phyloP scores from a whole-genome alignment of 441 rosid genomes.

The Erodium chrysanthum region DNA sequence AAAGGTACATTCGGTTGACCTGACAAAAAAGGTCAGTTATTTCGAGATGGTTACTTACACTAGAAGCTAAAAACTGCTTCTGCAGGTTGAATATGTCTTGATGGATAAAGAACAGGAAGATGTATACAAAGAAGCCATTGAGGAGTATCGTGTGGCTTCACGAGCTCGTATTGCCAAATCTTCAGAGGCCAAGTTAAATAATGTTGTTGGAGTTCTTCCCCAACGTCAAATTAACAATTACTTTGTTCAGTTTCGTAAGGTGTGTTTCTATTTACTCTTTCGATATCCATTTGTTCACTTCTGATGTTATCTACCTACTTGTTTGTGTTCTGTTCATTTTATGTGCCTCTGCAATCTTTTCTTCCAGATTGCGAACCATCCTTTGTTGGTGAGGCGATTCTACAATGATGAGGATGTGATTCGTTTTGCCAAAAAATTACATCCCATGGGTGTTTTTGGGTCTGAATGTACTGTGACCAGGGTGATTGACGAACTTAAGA shows the following conservation, averaged over 20 bases:
- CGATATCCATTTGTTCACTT: neutral
- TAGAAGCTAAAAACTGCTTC: slow-evolving; percentile 21
- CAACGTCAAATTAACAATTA: slow-evolving; percentile 81
- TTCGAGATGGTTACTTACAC: neutral
- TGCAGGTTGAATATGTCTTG: slow-evolving; percentile 73
- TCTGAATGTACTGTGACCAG: slow-evolving; percentile 73
- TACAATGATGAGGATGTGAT: slow-evolving; percentile 70
- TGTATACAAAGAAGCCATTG: slow-evolving; percentile 83
- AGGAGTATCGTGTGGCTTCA: slow-evolving; percentile 75
- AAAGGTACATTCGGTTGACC: neutral
- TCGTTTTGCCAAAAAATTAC: slow-evolving; percentile 58
- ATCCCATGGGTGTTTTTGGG: slow-evolving; percentile 83
- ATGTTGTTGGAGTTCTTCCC: slow-evolving; percentile 51
- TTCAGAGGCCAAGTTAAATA: slow-evolving; percentile 35
- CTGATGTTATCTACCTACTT: neutral
- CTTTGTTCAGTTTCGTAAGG: slow-evolving; percentile 93
- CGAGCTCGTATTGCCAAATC: slow-evolving; percentile 54
- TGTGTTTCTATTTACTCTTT: slow-evolving; percentile 18
- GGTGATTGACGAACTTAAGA: slow-evolving; percentile 73
- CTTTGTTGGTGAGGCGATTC: slow-evolving; percentile 76
- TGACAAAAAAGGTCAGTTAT: neutral
- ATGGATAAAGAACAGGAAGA: slow-evolving; percentile 75
- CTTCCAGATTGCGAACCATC: slow-evolving; percentile 90
- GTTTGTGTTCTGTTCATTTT: slow-evolving; percentile 11
- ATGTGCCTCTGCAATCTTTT: neutral